These are phyloP conservation scores for Paxillus rubicundulus DNA, from an alignment of 768 basidiomycete species.

Conservation along the genomic window DNA sequence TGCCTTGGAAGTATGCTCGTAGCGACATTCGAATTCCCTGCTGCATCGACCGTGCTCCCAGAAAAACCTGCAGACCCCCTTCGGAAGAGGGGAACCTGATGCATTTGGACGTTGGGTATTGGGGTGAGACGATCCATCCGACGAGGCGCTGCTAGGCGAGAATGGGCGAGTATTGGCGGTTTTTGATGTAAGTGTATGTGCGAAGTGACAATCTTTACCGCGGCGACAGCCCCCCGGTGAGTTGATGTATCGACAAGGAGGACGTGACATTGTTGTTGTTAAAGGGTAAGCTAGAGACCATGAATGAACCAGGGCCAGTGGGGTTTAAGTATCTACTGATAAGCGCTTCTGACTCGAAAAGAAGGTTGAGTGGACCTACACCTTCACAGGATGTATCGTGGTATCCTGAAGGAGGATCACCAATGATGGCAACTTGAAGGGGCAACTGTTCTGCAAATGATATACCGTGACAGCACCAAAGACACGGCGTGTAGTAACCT, in stretches of 20 bases:
- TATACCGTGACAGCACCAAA: too few relatives aligned
- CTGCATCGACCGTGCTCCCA: slow-evolving; percentile 48
- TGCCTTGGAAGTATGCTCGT: slow-evolving; percentile 32
- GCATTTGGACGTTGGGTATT: slow-evolving; percentile 3
- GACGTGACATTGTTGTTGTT: slow-evolving; percentile 21
- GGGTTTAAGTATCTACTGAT: background rate
- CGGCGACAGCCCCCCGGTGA: slow-evolving; percentile 45
- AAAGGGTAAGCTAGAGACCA: background rate
- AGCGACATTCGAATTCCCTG: slow-evolving; percentile 46
- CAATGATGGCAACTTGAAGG: too few relatives aligned
- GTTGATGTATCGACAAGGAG: slow-evolving; percentile 41
- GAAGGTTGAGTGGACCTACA: background rate
- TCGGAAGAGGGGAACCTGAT: slow-evolving; percentile 24
- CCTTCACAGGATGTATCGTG: background rate
- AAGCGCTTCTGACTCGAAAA: background rate
- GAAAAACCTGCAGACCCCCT: slow-evolving; percentile 46
- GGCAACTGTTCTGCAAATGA: too few relatives aligned
- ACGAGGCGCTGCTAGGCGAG: slow-evolving; percentile 2
- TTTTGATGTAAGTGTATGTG: slow-evolving; percentile 16
- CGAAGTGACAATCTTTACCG: slow-evolving; percentile 41
- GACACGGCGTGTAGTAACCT: too few relatives aligned
- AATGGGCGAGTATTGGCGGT: slow-evolving; percentile 18
- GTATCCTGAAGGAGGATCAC: background rate
- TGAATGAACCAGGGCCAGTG: background rate
- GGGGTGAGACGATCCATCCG: slow-evolving; percentile 6